phyloP scores from a whole-genome alignment of 306 rosid genomes.

The Arachis stenosperma region DNA sequence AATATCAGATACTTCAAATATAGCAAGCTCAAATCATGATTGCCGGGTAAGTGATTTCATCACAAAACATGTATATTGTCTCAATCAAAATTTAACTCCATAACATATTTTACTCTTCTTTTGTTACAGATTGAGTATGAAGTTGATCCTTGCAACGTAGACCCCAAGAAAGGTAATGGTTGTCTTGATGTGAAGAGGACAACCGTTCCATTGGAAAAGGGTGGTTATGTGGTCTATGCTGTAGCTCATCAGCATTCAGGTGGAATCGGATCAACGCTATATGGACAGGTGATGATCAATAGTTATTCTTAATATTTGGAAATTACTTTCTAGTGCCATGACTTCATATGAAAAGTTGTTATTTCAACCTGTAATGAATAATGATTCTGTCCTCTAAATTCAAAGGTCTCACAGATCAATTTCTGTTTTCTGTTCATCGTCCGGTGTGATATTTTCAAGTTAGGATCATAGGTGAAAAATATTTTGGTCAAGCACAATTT shows the following conservation, averaged over 20 bases:
- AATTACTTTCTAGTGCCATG: not conserved
- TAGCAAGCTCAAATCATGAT: conserved; percentile 35
- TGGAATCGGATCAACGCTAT: conserved; percentile 63
- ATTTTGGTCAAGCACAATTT: not conserved
- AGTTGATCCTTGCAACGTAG: conserved; percentile 52
- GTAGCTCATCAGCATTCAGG: conserved; percentile 86
- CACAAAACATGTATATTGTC: not conserved
- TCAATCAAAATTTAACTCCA: not conserved
- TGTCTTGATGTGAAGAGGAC: conserved; percentile 48
- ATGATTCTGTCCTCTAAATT: not conserved
- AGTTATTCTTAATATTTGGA: conserved; percentile 2
- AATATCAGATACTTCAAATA: conserved; percentile 24
- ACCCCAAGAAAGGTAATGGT: conserved; percentile 9
- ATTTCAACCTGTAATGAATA: not conserved
- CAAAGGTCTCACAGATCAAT: not conserved
- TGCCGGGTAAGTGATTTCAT: conserved; percentile 54
- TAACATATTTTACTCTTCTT: conserved; percentile 9
- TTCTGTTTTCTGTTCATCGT: not conserved
- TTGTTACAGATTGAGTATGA: conserved; percentile 61
- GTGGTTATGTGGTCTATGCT: conserved; percentile 72
- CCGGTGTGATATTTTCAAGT: not conserved
- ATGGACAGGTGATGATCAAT: conserved; percentile 59
- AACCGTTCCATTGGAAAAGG: conserved; percentile 44
- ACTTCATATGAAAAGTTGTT: not conserved
- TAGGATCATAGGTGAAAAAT: not conserved